Evolutionary conservation across 495 filamentous ascomycete species (phyloP), one percentile per base, ranked within the genome.

Genomic region (Aspergillus funiculosus): DNA sequence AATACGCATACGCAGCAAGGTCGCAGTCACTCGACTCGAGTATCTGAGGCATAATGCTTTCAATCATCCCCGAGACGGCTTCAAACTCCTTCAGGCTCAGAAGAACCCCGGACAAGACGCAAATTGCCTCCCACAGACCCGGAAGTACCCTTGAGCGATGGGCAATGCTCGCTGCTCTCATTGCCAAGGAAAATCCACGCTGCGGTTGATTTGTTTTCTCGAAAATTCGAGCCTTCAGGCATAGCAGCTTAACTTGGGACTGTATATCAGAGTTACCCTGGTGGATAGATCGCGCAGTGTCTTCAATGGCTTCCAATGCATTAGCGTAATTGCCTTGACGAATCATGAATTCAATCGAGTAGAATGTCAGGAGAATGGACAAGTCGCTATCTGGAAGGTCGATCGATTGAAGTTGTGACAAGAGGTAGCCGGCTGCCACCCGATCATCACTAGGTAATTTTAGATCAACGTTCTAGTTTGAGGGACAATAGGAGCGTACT

Each of bases 161-260:
- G 1, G 89, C 82, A 24, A 87, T 80, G 57, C 73, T 82, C 2
- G 87, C 86, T 2, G 90, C 92, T 15, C 87, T 76, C 56, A 96
- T 72, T 14, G 82, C 83, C 13, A 94, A 71, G 3, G 85, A 88
- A 58, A 96, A 92, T 1, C 86, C 92, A 51, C 82, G 83, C 46
- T 89, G 80, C 0, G 89, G 79, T 4, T 83, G 80, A 13, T 85
- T 85, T 43, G 75, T 75, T 57, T 74, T 74, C 37, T 80, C 77
- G 50, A 89, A 82, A 25, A 95, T 74, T 8, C 77, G 72, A 0
- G 83, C 86, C 61, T 96, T 96, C 35, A 80, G 58, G 17, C 81
- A 77, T 20, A 96, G 80, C 1, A 95, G 69, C 34, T 81, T 79
- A 38, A 94, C 72, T 46, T 86, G 83, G 10, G 85, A 73, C 27